phyloP scores from a whole-genome alignment of 441 rosid species.

The Syzygium syzygioides region DNA sequence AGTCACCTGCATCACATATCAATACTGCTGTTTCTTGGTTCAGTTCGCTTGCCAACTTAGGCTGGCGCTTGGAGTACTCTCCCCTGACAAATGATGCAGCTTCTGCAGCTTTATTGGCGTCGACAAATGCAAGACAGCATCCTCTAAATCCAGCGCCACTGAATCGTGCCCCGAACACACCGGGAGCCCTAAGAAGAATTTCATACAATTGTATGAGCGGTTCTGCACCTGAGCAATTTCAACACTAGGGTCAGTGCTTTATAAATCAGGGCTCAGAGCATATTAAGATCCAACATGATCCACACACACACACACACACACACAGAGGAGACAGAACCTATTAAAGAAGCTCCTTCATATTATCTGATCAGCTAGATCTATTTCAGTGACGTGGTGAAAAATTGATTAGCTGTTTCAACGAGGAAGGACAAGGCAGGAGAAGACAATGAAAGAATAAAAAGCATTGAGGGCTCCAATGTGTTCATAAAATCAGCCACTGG shows the following conservation, averaged over 20 bases:
- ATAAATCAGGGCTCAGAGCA: not conserved
- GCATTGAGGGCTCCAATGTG: not conserved
- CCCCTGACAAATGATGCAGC: conserved; percentile 58
- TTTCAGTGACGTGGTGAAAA: not conserved
- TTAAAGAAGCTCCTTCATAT: not conserved
- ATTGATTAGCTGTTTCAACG: not conserved
- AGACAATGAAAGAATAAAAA: not conserved
- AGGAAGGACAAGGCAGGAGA: not conserved
- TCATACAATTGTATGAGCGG: conserved; percentile 70
- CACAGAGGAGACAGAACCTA: not conserved
- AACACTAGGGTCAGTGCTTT: not conserved
- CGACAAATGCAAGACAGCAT: conserved; percentile 82
- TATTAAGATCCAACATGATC: not conserved
- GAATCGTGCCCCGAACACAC: conserved; percentile 79
- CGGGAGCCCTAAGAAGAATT: conserved; percentile 68
- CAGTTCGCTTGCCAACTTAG: conserved; percentile 45
- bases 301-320: not conserved
- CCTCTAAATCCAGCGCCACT: conserved; percentile 97
- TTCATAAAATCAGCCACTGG: not conserved
- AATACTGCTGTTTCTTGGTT: conserved; percentile 37
- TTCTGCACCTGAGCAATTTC: conserved; percentile 56
- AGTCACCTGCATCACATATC: conserved; percentile 68
- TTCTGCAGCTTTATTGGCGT: conserved; percentile 42
- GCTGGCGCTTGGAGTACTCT: conserved; percentile 65
- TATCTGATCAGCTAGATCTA: not conserved